A percentile compares a stretch with the other conserved stretches of the same genome.
phyloP scores from a whole-genome alignment of 352 stramenopile genomes.

The Globisporangium cystogenes region DNA sequence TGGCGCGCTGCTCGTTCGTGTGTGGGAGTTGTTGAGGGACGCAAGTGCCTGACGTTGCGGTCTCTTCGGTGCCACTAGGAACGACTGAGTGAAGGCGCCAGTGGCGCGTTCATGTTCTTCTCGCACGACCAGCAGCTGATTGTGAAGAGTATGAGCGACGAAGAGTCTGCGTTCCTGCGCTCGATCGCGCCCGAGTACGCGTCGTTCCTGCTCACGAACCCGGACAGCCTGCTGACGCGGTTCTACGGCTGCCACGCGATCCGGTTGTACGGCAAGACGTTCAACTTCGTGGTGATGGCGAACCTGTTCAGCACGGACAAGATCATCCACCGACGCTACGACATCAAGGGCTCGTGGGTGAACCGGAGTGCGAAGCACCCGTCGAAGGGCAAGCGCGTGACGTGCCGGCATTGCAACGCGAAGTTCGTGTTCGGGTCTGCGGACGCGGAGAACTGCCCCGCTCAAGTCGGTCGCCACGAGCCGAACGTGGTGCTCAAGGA shows the following conservation, averaged over 20 bases:
- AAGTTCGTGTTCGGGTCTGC: slow-evolving; percentile 83
- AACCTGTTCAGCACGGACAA: slow-evolving; percentile 84
- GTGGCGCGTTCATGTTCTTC: slow-evolving; percentile 88
- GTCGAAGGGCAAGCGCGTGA: slow-evolving; percentile 81
- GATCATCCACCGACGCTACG: slow-evolving; percentile 82
- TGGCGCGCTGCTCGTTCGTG: not conserved
- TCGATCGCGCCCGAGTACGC: slow-evolving; percentile 79
- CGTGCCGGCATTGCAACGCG: slow-evolving; percentile 82
- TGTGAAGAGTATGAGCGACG: slow-evolving; percentile 88
- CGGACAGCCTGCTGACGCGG: slow-evolving; percentile 72
- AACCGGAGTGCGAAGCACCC: slow-evolving; percentile 85
- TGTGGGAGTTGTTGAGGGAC: not conserved
- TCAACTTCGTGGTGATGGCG: slow-evolving; percentile 89
- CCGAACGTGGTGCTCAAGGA: slow-evolving; percentile 86
- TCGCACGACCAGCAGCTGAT: slow-evolving; percentile 86
- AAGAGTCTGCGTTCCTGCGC: slow-evolving; percentile 76
- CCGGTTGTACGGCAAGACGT: slow-evolving; percentile 82
- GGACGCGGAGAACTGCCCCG: slow-evolving; percentile 72
- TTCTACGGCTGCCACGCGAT: slow-evolving; percentile 87
- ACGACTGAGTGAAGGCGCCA: slow-evolving; percentile 79
- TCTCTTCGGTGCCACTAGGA: slow-evolving; percentile 21
- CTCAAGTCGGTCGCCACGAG: slow-evolving; percentile 75
- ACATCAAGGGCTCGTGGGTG: slow-evolving; percentile 88
- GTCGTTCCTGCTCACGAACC: slow-evolving; percentile 77
- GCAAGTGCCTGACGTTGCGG: not conserved